Conservation (phyloP, 2,329 filamentous ascomycete species). For the Cercospora sesami region DNA sequence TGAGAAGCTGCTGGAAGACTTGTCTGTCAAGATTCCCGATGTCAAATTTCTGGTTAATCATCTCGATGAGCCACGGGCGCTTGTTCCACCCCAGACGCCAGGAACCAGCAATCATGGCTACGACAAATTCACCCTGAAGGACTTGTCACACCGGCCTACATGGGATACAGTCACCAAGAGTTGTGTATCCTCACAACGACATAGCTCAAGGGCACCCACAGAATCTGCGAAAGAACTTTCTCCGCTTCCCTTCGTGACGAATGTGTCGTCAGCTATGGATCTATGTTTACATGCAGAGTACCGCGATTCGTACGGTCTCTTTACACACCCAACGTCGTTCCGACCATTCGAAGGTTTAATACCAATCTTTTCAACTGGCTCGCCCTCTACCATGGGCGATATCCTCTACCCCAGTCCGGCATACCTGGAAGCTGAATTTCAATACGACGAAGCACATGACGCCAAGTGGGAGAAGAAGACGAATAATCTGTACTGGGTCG, state of each 20-base stretch:
- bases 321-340: constrained; percentile 49
- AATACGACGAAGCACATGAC: constrained; percentile 48
- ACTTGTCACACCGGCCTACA: not conserved
- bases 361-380: constrained; percentile 51
- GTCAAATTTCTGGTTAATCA: constrained; percentile 51
- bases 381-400: constrained; percentile 49
- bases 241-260: constrained; percentile 6
- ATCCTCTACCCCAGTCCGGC: constrained; percentile 53
- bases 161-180: not conserved
- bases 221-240: not conserved
- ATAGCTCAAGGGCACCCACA: not conserved
- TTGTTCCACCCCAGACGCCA: constrained; percentile 33
- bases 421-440: constrained; percentile 48
- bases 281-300: constrained; percentile 52
- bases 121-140: not conserved
- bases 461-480: constrained; percentile 52
- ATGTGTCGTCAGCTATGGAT: constrained; percentile 30
- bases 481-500: constrained; percentile 59
- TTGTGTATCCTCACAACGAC: not conserved
- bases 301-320: constrained; percentile 47
- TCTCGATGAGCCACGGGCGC: constrained; percentile 51
- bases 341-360: constrained; percentile 44
- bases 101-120: not conserved
- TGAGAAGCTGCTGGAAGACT: not conserved
- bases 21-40: constrained; percentile 38